Base-by-base conservation (phyloP, 140 eudicot genomes). In the Stevia rebaudiana region DNA sequence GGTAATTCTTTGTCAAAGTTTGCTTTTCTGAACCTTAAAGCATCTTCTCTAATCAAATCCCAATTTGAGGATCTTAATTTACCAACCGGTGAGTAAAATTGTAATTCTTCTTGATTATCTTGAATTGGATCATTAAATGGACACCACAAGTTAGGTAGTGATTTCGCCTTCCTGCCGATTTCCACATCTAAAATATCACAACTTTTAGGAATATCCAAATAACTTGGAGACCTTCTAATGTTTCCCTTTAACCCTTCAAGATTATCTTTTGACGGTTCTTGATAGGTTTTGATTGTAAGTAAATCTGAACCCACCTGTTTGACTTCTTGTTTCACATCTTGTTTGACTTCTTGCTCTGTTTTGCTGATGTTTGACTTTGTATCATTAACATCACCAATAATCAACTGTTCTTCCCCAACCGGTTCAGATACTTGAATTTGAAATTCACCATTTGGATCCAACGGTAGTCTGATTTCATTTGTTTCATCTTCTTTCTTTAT, bases 381-480 rank as follows among this genome's bases (percentile, higher is more conserved):
- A 72, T 68, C 88, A 46, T 83, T 96, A 33, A 81, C 67, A 54
- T 88, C 85, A 63, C 84, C 78, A 50, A 85, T 88, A 31, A 76
- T 65, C 44, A 92, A 80, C 21, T 68, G 84, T 70, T 85, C 95
- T 73, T 81, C 96, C 42, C 79, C 86, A 36, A 72, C 70, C 12
- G 2, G 63, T 70, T 76, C 79, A 33, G 83, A 52, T 21, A 36
- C 33, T 56, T 81, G 68, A 40, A 53, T 65, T 67, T 57, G 68
- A 40, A 53, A 68, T 67, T 57, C 70, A 51, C 70, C 60, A 39
- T 18, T 57, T 60, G 83, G 61, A 12, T 50, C 74, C 25, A 53
- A 54, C 19, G 64, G 51, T 15, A 18, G 35, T 49, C 47, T 52
- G 49, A 47, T 25, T 58, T 39, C 75, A 70, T 51, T 48, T 8